Conservation (phyloP, 352 stramenopile genomes). For the Pythium periplocum region DNA sequence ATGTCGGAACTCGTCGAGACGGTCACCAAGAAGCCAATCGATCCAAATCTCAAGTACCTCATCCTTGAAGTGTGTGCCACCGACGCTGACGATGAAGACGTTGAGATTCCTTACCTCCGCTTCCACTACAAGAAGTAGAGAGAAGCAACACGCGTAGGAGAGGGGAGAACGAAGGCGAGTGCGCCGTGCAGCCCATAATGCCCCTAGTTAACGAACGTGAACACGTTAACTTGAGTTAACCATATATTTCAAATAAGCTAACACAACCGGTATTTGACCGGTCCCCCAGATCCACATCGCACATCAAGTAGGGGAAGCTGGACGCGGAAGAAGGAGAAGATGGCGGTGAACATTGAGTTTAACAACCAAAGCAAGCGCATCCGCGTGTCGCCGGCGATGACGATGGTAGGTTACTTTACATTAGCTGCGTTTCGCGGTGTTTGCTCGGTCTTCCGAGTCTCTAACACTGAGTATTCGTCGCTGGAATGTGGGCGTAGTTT, state of each 20-base stretch:
- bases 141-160: too few species aligned
- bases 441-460: too few species aligned
- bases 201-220: too few species aligned
- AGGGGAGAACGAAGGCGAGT: too few species aligned
- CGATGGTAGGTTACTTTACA: slow-evolving; percentile 44
- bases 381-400: slow-evolving; percentile 62
- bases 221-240: too few species aligned
- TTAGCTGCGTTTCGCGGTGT: neutral
- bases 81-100: slow-evolving; percentile 93
- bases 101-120: slow-evolving; percentile 95
- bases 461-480: too few species aligned
- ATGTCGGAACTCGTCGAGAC: slow-evolving; percentile 94
- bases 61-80: slow-evolving; percentile 96
- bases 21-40: slow-evolving; percentile 96
- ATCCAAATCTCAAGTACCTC: slow-evolving; percentile 93
- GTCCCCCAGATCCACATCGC: too few species aligned
- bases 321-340: slow-evolving; percentile 9
- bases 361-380: slow-evolving; percentile 68
- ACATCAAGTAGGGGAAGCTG: too few species aligned
- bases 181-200: neutral
- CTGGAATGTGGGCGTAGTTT: slow-evolving; percentile 32
- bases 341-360: slow-evolving; percentile 78
- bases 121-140: slow-evolving; percentile 66
- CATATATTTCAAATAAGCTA: too few species aligned
- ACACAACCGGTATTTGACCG: too few species aligned